Evolutionary conservation across 352 stramenopile species (phyloP), one percentile per base, ranked within the genome.

Genomic region (Pythium phragmiticola): DNA sequence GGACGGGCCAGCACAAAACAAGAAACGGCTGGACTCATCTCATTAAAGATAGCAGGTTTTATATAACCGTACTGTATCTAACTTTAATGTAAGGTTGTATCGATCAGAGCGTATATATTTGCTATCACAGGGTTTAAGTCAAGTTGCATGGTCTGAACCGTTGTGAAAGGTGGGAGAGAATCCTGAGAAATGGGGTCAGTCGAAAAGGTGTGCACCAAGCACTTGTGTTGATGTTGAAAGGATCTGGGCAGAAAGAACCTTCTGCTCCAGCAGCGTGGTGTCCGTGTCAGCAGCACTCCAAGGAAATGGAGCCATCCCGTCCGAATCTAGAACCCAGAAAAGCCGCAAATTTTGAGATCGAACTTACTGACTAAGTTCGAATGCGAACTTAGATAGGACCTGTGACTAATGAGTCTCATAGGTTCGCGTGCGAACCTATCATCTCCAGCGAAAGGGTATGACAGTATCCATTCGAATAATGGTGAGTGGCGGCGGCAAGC

Each of bases 401-500:
- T 42, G 7, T 17, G 21, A 43, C 12, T 7, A 41, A 42, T 42
- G 37, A 41, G 37, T 16, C 17, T 23, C 8, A 42, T 53, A 57
- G 7, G 34, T 45, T 33, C 34, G 33, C 30, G 30, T 57, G 33
- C 34, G 33, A 57, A 57, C 50, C n/a, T 57, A 57, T 0, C 26
- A 12, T 21, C n/a, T 12, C 21, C 9, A 41, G 17, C 48, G 48
- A 53, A 53, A 53, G 46, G 46, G 46, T 53, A 30, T 30, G 26
- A 30, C 26, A 30, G 26, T 30, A 51, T 21, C 7, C 45, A 16
- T 28, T 8, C n/a, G 19, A 41, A 56, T 5, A 52, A 91, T 91
- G 82, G 82, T 87, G 69, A 89, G 82, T 78, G 80, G 82, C 47
- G 82, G 82, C 26, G 74, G 74, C 64, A 80, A 80, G 51, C 72